These are phyloP conservation scores for Cardamine occulta DNA, from an alignment of 345 rosid species.

Conservation along the genomic window DNA sequence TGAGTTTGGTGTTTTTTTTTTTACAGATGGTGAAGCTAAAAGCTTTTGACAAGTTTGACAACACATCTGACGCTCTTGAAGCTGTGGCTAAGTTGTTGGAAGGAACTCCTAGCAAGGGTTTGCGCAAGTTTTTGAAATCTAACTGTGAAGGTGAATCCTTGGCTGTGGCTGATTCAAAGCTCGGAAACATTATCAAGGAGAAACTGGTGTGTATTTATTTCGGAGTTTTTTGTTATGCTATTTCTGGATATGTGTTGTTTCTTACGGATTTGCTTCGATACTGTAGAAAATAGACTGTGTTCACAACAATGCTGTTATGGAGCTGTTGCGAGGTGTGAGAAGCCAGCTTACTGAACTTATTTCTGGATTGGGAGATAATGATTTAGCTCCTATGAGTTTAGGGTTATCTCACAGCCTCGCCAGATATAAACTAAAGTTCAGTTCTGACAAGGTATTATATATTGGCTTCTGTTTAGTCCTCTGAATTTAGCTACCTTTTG, in stretches of 20 bases:
- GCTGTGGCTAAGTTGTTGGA: slow-evolving; percentile 75
- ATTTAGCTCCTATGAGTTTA: slow-evolving; percentile 93
- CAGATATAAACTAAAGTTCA: slow-evolving; percentile 87
- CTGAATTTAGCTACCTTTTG: background rate
- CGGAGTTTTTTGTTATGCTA: background rate
- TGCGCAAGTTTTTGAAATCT: slow-evolving; percentile 73
- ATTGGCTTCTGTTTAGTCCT: background rate
- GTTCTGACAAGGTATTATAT: slow-evolving; percentile 81
- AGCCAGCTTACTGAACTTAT: slow-evolving; percentile 88
- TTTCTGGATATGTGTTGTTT: background rate
- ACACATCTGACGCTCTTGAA: slow-evolving; percentile 85
- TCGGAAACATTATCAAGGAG: slow-evolving; percentile 91
- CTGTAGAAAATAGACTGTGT: slow-evolving; percentile 89
- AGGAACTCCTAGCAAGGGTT: slow-evolving; percentile 72
- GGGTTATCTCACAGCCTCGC: slow-evolving; percentile 95
- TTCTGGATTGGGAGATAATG: slow-evolving; percentile 73
- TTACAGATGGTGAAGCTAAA: slow-evolving; percentile 73
- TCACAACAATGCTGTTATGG: slow-evolving; percentile 90
- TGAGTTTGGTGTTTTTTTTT: background rate
- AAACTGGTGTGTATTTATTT: slow-evolving; percentile 58
- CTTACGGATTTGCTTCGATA: background rate
- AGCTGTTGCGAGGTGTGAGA: slow-evolving; percentile 84
- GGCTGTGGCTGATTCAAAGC: slow-evolving; percentile 91
- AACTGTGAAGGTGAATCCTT: slow-evolving; percentile 73
- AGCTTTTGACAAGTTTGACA: slow-evolving; percentile 89